Base-by-base conservation (phyloP, 2,329 filamentous ascomycete species). In the Erysiphe neolycopersici region DNA sequence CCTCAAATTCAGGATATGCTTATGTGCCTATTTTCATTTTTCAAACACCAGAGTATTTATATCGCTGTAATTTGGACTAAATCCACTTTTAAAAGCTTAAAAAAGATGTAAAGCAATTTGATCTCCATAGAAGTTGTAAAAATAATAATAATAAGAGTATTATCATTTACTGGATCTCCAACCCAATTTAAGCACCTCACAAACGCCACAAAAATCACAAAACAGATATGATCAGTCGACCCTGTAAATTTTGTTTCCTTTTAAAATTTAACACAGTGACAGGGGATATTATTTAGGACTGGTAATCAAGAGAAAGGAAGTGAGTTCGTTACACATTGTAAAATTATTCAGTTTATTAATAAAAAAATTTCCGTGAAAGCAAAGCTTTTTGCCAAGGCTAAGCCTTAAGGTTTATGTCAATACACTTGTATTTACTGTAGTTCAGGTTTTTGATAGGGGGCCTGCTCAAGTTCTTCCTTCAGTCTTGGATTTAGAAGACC, bases 401-500 rank as follows among this genome's bases (percentile, higher is more conserved):
- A 33, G n/a, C 12, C 32, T 33, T 33, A 12, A 14, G 4, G 12
- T 13, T 33, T 1, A 16, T 33, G 5, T 33, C n/a, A 16, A 33
- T 13, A 26, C 22, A 33, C 32, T 33, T 33, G 14, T 37, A 37
- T 37, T 37, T 18, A 37, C 16, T 33, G 2, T 18, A 45, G 19
- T 16, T 52, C 51, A 14, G 47, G 42, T 36, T 51, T 52, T 39
- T 46, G 52, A 42, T 49, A 46, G 39, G 49, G 48, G 31, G 49
- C 45, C 30, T 53, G 54, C 46, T 71, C 65, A 49, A 76, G 62
- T 50, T 66, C 63, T 49, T 62, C 59, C 55, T 62, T 66, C 46
- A 73, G 58, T 46, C 63, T 59, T 22, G 58, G 55, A 52, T 67
- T 66, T 46, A 74, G 57, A 46, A 69, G 57, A 46, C 64, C 62